Evolutionary conservation across 345 rosid species (phyloP).

Genomic region (Eutrema heterophyllum): DNA sequence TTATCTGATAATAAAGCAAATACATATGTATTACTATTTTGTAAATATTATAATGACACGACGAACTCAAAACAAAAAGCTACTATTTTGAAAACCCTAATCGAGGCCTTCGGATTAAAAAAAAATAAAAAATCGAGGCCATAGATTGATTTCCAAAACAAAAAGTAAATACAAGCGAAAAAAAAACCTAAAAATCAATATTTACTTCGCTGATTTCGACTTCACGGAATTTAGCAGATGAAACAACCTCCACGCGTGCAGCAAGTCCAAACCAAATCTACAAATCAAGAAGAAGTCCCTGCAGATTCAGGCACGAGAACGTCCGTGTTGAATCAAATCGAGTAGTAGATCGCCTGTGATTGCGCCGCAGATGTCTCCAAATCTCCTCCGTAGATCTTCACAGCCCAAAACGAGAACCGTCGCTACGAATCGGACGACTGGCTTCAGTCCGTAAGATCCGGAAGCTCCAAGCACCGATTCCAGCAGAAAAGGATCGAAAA

Average conservation of each 20-base stretch:
- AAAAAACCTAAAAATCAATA: conserved; percentile 4
- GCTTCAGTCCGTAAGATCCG: conserved; percentile 23
- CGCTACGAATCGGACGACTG: not conserved
- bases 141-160: conserved; percentile 32
- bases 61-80: conserved; percentile 8
- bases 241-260: conserved; percentile 25
- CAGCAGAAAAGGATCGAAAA: not conserved
- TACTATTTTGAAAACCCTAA: conserved; percentile 27
- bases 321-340: conserved; percentile 8
- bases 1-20: conserved; percentile 34
- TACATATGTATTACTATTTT: conserved; percentile 21
- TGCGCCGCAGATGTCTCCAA: conserved; percentile 3
- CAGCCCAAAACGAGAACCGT: not conserved
- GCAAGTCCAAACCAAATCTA: conserved; percentile 5
- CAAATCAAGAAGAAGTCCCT: not conserved
- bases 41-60: conserved; percentile 12
- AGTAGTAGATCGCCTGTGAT: not conserved
- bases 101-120: conserved; percentile 29
- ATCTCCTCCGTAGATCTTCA: conserved; percentile 14
- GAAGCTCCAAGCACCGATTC: conserved; percentile 9
- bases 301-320: conserved; percentile 5
- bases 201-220: conserved; percentile 32
- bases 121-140: conserved; percentile 32
- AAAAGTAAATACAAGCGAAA: conserved; percentile 16
- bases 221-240: conserved; percentile 14